Evolutionary conservation across 192 early-diverging fungal species (phyloP).

Genomic region (Gigaspora rosea): DNA sequence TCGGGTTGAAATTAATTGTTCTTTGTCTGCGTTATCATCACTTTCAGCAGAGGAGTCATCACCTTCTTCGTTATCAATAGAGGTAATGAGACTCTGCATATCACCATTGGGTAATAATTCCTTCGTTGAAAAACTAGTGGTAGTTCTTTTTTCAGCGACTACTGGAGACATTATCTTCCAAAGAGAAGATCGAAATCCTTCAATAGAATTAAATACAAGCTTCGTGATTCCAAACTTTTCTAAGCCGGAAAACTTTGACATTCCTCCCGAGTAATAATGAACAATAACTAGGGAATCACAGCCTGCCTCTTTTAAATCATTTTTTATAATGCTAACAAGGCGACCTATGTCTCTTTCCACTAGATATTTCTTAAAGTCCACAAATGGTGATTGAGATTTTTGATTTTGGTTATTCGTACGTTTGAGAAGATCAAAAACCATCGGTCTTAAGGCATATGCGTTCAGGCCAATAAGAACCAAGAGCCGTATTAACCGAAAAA

Average conservation of each 20-base stretch:
- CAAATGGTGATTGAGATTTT: not conserved
- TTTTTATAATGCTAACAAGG: not conserved
- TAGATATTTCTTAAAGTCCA: conserved; percentile 7
- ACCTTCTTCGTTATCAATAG: not conserved
- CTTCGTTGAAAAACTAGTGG: not conserved
- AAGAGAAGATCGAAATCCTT: conserved; percentile 20
- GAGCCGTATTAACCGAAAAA: conserved; percentile 29
- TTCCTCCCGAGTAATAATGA: not conserved
- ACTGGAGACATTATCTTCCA: not conserved
- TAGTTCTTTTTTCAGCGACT: not conserved
- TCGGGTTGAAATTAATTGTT: not conserved
- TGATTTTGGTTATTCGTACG: not conserved
- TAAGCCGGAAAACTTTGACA: not conserved
- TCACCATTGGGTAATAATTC: not conserved
- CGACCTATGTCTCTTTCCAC: not conserved
- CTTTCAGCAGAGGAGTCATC: too few relatives aligned
- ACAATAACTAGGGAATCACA: conserved; percentile 21
- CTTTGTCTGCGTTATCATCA: too few relatives aligned
- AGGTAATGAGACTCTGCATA: not conserved
- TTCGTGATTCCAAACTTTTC: not conserved
- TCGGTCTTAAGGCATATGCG: not conserved
- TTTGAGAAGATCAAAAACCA: conserved; percentile 6
- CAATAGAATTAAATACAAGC: conserved; percentile 1
- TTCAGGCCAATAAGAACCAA: conserved; percentile 11
- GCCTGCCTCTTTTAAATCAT: conserved; percentile 2